Evolutionary conservation across 2,329 filamentous ascomycete genomes (phyloP), one percentile per base, ranked within the genome.

Genomic region (Ophiostoma novo-ulmi): DNA sequence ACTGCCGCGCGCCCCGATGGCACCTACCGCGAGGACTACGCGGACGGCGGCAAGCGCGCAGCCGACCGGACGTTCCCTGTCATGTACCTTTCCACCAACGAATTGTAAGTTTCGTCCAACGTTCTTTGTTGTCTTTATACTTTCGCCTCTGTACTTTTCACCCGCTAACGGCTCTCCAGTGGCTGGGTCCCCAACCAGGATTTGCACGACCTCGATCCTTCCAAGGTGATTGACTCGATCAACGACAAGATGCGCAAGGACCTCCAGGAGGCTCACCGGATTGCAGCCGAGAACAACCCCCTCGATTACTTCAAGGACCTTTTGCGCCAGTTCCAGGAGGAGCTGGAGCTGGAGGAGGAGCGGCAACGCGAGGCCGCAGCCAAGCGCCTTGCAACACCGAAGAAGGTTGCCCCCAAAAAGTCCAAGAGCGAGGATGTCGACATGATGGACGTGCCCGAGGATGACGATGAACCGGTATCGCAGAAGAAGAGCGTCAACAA

Each of bases 41-140:
- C 89, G 58, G 93, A 97, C 76, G 94, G 91, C 72, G 94, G 92
- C 76, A 95, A 95, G 83, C 91, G 93, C 75, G 89, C 87, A 61
- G 87, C 89, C 73, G 93, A 97, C 80, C 88, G 94, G 74, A 93
- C 91, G 39, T 98, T 93, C 78, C 92, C 94, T 5, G 89, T 98
- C 77, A 97, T 98, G 94, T 98, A 97, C 79, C 83, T 98, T 68
- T 85, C 88, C 74, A 97, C 94, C 52, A 97, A 98, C 77, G 94
- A 98, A 85, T 98, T 99, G 95, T 99, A 82, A 88, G 94, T 88
- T 14, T 13, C 26, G 26, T 35, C 26, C 22, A 55, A 52, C 22
- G 52, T 22, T 26, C 8, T 6, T 61, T 65, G 38, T 61, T 17
- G 66, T 58, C 68, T 75, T 69, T 73, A 63, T 39, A 8, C 14